Percentiles rank a stretch among this genome's conserved stretches.
phyloP scores from a whole-genome alignment of 2,329 filamentous ascomycete species.

The Cladosporium sp. region DNA sequence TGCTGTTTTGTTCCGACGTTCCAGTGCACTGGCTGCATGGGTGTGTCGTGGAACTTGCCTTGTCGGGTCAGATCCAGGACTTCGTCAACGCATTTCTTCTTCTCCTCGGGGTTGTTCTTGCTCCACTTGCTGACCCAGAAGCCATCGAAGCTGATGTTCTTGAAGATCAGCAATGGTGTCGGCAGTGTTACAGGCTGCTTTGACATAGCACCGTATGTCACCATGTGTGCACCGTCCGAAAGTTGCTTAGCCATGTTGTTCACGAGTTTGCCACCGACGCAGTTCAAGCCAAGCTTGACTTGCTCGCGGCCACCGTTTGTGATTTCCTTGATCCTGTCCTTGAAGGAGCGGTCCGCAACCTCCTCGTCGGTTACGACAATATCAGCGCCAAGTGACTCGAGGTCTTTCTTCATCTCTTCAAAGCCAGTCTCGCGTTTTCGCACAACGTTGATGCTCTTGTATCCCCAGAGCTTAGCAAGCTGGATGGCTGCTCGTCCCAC shows the following conservation, averaged over 20 bases:
- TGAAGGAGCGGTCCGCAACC: constrained; percentile 64
- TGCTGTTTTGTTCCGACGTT: constrained; percentile 74
- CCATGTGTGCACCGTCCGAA: constrained; percentile 67
- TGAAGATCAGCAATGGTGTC: constrained; percentile 87
- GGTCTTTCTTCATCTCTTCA: constrained; percentile 62
- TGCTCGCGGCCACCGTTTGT: constrained; percentile 72
- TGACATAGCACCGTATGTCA: constrained; percentile 96
- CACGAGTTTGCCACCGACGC: constrained; percentile 86
- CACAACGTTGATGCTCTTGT: constrained; percentile 87
- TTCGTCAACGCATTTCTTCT: constrained; percentile 79
- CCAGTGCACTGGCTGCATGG: constrained; percentile 82
- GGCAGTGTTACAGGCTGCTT: constrained; percentile 81
- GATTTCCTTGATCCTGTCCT: constrained; percentile 61
- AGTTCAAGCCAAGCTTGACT: constrained; percentile 82
- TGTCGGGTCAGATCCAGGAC: constrained; percentile 73
- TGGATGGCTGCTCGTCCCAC: constrained; percentile 92
- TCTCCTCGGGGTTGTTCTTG: constrained; percentile 70
- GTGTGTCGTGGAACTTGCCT: constrained; percentile 80
- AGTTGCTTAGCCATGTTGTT: constrained; percentile 76
- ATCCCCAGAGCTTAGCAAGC: constrained; percentile 79
- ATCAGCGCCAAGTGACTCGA: constrained; percentile 63
- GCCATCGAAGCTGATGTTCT: constrained; percentile 82
- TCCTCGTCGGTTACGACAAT: constrained; percentile 65
- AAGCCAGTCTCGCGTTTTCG: constrained; percentile 72
- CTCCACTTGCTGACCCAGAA: constrained; percentile 97